A percentile compares a stretch with the other conserved stretches of the same genome.
phyloP scores from a whole-genome alignment of 2,329 filamentous ascomycete genomes.

The Trichoderma polysporum region DNA sequence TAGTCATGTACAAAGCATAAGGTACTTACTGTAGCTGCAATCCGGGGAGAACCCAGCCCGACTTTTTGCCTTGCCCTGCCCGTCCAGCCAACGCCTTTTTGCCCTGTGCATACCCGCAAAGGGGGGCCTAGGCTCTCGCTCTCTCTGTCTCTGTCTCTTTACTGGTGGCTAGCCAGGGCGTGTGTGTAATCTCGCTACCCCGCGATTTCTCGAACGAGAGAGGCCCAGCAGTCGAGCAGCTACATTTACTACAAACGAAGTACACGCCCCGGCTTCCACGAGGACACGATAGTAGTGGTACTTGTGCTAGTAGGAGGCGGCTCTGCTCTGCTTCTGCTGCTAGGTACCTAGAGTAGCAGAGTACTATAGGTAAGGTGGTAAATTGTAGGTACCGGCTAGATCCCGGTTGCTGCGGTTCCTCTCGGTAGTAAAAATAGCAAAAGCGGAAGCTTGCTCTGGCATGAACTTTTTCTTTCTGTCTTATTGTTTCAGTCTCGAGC shows the following conservation, averaged over 20 bases:
- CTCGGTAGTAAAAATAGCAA: not conserved
- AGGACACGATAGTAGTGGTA: not conserved
- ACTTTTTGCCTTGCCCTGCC: not conserved
- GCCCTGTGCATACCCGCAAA: conserved; percentile 2
- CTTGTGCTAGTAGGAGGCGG: not conserved
- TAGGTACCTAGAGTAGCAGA: too few species aligned
- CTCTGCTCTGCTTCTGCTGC: too few species aligned
- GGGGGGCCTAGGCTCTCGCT: not conserved
- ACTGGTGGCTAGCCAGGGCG: not conserved
- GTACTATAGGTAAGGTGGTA: too few species aligned
- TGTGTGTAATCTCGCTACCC: conserved; percentile 15
- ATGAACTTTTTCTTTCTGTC: not conserved
- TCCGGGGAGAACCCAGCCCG: conserved; percentile 7
- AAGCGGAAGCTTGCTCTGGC: not conserved
- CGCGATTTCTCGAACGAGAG: conserved; percentile 9
- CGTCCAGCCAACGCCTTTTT: too few species aligned
- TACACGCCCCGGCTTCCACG: not conserved
- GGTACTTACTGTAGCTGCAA: not conserved
- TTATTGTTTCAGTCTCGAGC: not conserved
- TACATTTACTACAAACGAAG: too few species aligned
- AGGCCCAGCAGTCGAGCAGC: too few species aligned
- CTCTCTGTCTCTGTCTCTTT: too few species aligned
- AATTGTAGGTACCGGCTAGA: not conserved
- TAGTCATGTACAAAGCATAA: not conserved
- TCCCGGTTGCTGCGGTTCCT: conserved; percentile 7